phyloP scores from a whole-genome alignment of 257 asterid species.

The Solanum arcanum region DNA sequence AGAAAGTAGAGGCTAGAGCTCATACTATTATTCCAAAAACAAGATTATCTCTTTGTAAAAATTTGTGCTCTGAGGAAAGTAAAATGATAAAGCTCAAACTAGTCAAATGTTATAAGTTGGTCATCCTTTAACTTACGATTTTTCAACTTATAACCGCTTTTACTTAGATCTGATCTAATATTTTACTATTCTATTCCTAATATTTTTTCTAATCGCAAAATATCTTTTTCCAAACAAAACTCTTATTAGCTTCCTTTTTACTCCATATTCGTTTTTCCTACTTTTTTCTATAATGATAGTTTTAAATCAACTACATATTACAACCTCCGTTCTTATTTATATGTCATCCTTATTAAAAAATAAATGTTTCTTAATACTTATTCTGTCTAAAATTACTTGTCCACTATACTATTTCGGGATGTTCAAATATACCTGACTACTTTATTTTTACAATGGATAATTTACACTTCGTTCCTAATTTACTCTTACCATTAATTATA shows the following conservation, averaged over 20 bases:
- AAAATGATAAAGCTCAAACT: background rate
- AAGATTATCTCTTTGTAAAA: background rate
- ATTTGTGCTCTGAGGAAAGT: background rate
- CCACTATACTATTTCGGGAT: too few species aligned
- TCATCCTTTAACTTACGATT: background rate
- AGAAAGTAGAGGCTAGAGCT: background rate
- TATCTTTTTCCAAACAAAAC: background rate
- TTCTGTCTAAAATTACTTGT: too few species aligned
- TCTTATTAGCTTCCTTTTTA: background rate
- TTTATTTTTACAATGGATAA: too few species aligned
- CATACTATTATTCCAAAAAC: background rate
- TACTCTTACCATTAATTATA: too few species aligned
- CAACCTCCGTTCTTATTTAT: background rate
- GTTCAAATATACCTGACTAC: too few species aligned
- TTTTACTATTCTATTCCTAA: background rate
- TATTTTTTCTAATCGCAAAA: background rate
- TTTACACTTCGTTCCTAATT: too few species aligned
- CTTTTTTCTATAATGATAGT: background rate
- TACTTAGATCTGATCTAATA: background rate
- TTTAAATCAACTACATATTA: background rate
- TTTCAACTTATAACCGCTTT: background rate
- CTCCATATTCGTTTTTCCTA: background rate
- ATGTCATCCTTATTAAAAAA: background rate
- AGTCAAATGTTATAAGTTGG: background rate
- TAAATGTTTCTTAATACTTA: too few species aligned